These are phyloP conservation scores for Cadophora sp. DNA, from an alignment of 2,329 filamentous ascomycete species.

Conservation along the genomic window DNA sequence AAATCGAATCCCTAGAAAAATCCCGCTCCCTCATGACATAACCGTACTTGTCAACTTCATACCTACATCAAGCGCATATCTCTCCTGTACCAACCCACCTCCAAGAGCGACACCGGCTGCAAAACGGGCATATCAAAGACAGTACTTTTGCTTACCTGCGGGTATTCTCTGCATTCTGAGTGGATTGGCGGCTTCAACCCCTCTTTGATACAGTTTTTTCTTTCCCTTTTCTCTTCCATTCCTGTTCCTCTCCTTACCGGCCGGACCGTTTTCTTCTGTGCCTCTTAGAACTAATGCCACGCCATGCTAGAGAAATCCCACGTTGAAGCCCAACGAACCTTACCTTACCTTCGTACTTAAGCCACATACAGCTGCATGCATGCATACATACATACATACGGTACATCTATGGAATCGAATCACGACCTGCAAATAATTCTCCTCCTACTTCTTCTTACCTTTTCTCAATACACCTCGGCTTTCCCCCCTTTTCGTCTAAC, in stretches of 20 bases:
- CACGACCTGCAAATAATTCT: background rate
- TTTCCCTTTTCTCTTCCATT: too few relatives aligned
- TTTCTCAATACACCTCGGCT: background rate
- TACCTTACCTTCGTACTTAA: background rate
- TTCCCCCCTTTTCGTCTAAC: constrained; percentile 2
- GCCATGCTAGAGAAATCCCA: background rate
- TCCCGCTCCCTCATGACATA: constrained; percentile 12
- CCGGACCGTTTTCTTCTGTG: constrained; percentile 2
- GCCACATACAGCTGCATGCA: constrained; percentile 13
- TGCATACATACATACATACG: background rate
- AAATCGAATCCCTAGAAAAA: background rate
- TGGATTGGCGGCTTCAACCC: background rate
- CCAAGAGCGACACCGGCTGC: constrained; percentile 14
- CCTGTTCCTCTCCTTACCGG: too few relatives aligned
- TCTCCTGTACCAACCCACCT: background rate
- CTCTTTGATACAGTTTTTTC: background rate
- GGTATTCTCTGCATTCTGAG: constrained; percentile 4
- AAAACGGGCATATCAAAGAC: background rate
- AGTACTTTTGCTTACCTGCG: background rate
- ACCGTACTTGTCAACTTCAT: background rate
- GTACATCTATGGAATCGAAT: background rate
- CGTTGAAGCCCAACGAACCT: constrained; percentile 16
- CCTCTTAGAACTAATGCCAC: background rate
- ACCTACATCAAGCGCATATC: background rate
- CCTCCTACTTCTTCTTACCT: background rate